These are phyloP conservation scores for Metschnikowia peoriensis DNA, from an alignment of 805 yeast species.

Conservation along the genomic window DNA sequence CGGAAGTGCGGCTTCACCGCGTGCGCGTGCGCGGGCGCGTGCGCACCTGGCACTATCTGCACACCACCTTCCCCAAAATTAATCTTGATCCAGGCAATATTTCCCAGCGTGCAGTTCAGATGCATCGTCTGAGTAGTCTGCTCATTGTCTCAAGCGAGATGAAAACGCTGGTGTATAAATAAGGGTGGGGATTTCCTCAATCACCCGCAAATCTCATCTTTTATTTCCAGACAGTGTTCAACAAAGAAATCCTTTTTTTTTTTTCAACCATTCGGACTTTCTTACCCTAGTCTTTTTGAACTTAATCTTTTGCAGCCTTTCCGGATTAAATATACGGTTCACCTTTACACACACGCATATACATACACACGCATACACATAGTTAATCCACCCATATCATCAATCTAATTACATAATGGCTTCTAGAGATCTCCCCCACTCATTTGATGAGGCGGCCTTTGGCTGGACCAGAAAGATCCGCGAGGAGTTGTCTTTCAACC, in stretches of 20 bases:
- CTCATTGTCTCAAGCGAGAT: background rate
- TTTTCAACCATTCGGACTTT: background rate
- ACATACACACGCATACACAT: background rate
- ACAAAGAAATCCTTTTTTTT: background rate
- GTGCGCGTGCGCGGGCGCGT: background rate
- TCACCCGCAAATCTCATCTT: background rate
- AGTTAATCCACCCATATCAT: background rate
- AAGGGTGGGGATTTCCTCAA: background rate
- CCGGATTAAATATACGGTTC: background rate
- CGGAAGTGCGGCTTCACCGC: background rate
- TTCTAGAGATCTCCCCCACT: constrained; percentile 20
- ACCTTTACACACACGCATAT: background rate
- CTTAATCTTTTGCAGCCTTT: background rate
- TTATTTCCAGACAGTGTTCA: background rate
- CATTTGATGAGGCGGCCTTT: constrained; percentile 12
- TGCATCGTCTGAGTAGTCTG: background rate
- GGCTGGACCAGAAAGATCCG: constrained; percentile 16
- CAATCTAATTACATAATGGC: constrained; percentile 11
- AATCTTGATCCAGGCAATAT: background rate
- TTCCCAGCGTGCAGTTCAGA: background rate
- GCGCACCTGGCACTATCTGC: background rate
- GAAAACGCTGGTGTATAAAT: background rate
- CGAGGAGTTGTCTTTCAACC: constrained; percentile 11
- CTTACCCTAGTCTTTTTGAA: too few species aligned
- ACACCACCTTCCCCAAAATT: background rate